Base-by-base conservation (phyloP, 345 rosid genomes). In the Melaleuca alternifolia region DNA sequence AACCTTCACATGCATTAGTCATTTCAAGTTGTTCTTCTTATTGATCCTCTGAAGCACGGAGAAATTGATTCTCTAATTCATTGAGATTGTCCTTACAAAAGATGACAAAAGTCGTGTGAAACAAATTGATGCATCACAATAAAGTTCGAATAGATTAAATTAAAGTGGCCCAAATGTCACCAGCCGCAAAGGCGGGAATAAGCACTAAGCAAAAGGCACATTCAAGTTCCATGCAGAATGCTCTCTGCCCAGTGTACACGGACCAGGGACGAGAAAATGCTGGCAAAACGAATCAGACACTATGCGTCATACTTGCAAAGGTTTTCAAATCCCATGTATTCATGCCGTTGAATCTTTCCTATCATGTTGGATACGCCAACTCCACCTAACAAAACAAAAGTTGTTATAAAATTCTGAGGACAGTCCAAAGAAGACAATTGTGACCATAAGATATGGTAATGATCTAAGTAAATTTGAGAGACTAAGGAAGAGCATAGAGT, bases 241-340 rank as follows among this genome's bases (percentile, higher is more conserved):
- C 24, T 71, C 79, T 33, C 1, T 10, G 24, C 48, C 48, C 79
- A 16, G 48, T 9, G n/a, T n/a, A 37, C 79, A 33, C 48, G 18
- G 79, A 71, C 79, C 53, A 26, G 41, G 44, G 56, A 83, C 56
- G 9, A 15, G 53, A 51, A 51, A 83, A 33, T 28, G 44, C 57
- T 50, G 56, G 56, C 76, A 56, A 57, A 56, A 56, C 20, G 51
- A 84, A 56, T 28, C 65, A 54, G 21, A 62, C 52, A 20, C 89
- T 87, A 92, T 13, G 76, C 88, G 62, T 85, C 85, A 79, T 93
- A 94, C 88, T 89, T 90, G 91, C 96, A 94, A 26, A 94, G 91
- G 88, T 92, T 88, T 20, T 94, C 94, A 44, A 94, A 94, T 83
- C 95, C 95, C 96, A 94, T 93, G 88, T 93, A 94, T 85, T 92